Percentiles rank a stretch among this genome's conserved stretches.
phyloP scores from a whole-genome alignment of 1,284 basidiomycete species.

The Microbotryum saponariae region DNA sequence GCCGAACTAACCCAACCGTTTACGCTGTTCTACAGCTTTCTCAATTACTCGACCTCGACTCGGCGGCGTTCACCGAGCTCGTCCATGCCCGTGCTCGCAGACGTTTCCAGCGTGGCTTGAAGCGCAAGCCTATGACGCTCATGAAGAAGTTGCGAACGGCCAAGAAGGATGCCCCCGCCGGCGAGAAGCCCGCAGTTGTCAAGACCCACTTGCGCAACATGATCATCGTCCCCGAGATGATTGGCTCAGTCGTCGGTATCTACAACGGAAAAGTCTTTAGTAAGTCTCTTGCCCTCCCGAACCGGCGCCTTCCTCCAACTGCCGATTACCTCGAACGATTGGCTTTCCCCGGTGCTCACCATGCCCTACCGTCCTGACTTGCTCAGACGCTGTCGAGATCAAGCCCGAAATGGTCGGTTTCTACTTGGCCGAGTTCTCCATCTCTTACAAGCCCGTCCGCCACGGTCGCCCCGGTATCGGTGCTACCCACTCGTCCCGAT shows the following conservation, averaged over 20 bases:
- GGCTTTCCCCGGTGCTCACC: conserved; percentile 66
- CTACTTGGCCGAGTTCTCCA: conserved; percentile 88
- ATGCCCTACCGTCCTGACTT: conserved; percentile 40
- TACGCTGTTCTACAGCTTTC: conserved; percentile 52
- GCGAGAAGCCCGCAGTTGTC: conserved; percentile 96
- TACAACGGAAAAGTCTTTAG: conserved; percentile 85
- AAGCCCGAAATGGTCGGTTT: conserved; percentile 99
- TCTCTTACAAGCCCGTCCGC: conserved; percentile 96
- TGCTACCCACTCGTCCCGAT: conserved; percentile 53
- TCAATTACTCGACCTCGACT: conserved; percentile 90
- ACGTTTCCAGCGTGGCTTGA: conserved; percentile 97
- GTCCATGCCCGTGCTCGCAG: conserved; percentile 97
- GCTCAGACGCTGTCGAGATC: conserved; percentile 66
- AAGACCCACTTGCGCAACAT: conserved; percentile 99
- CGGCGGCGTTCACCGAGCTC: conserved; percentile 76
- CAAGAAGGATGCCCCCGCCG: conserved; percentile 96
- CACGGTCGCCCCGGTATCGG: conserved; percentile 99
- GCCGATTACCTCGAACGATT: neutral
- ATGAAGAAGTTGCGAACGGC: conserved; percentile 99
- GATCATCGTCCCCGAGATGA: conserved; percentile 99
- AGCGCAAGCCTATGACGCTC: conserved; percentile 95
- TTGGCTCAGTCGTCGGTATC: conserved; percentile 89
- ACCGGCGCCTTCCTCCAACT: neutral
- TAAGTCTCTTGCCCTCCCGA: neutral
- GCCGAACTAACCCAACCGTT: neutral